Evolutionary conservation across 345 rosid genomes (phyloP), one percentile per base, ranked within the genome.

Genomic region (Brassica incana): DNA sequence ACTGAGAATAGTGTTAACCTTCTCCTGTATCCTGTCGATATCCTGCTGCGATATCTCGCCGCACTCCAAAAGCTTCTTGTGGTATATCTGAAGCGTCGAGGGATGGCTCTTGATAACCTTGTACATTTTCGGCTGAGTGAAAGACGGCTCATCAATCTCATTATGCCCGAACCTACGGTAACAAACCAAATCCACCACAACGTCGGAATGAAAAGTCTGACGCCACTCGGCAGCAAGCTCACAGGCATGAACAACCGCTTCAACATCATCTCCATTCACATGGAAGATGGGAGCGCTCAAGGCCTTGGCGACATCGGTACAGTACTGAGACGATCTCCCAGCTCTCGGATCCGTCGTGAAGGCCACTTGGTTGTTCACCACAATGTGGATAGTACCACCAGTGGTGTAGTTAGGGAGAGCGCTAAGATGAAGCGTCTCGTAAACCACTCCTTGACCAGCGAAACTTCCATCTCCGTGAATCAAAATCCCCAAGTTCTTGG

Each of bases 151-250:
- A 77, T 92, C 97, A 40, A 90, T 92, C 81, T 92, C 97, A 72
- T 92, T 92, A 77, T 90, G 95, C 71, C 93, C 97, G 69, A 88
- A 92, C 78, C 92, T 84, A 73, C 91, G 90, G 78, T 90, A 90
- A 77, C 95, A 92, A 12, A 90, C 89, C 76, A 92, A 83, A 81
- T 90, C 95, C 76, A 90, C 97, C 25, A 92, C 93, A 71, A 90
- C 93, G 78, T 90, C 91, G 0, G 95, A 88, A 81, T 92, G 94
- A 71, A 90, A 92, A 33, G 89, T 90, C 74, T 92, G 97, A 77
- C 97, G 90, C 97, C 95, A 92, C 74, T 88, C 92, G 69, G 97
- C 97, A 75, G 95, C 97, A 82, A 92, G 97, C 77, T 91, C 94
- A 61, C 90, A 88, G 16, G 74, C 94, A 76, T 85, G 94, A 59